Conservation (phyloP, 805 yeast species). For the Barnettozyma populi region DNA sequence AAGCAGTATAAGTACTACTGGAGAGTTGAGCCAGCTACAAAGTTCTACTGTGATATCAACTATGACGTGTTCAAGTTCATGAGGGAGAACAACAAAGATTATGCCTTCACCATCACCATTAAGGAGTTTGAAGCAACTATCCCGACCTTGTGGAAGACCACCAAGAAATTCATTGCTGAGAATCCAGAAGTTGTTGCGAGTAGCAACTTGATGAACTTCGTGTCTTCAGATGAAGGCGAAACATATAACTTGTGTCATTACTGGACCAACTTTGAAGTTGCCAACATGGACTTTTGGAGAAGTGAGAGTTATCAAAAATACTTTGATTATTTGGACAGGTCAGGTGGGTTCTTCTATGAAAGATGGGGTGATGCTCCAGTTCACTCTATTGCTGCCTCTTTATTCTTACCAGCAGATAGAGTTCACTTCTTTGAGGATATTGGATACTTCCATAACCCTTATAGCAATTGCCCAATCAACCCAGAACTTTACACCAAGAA, state of each 20-base stretch:
- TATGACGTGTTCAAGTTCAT: conserved; percentile 79
- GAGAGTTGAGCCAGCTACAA: conserved; percentile 89
- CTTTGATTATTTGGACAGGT: conserved; percentile 55
- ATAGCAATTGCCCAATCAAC: conserved; percentile 72
- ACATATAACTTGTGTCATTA: conserved; percentile 73
- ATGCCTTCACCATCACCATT: conserved; percentile 74
- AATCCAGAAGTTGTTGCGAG: conserved; percentile 41
- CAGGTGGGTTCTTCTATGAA: conserved; percentile 81
- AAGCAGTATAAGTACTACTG: conserved; percentile 82
- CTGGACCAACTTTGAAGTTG: conserved; percentile 79
- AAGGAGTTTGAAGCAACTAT: conserved; percentile 72
- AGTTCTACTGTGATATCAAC: conserved; percentile 75
- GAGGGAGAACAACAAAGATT: conserved; percentile 69
- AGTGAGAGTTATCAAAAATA: conserved; percentile 50
- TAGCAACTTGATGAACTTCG: conserved; percentile 55
- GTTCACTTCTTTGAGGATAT: conserved; percentile 80
- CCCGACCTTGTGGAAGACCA: conserved; percentile 71
- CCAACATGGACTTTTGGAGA: conserved; percentile 66
- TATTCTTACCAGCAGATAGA: conserved; percentile 64
- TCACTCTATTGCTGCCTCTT: conserved; percentile 80
- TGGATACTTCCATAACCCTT: conserved; percentile 82
- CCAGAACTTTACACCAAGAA: conserved; percentile 49
- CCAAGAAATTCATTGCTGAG: conserved; percentile 51
- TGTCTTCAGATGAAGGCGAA: conserved; percentile 58
- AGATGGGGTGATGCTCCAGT: conserved; percentile 96